Conservation (phyloP, 345 rosid genomes). For the Ceriops tagal region DNA sequence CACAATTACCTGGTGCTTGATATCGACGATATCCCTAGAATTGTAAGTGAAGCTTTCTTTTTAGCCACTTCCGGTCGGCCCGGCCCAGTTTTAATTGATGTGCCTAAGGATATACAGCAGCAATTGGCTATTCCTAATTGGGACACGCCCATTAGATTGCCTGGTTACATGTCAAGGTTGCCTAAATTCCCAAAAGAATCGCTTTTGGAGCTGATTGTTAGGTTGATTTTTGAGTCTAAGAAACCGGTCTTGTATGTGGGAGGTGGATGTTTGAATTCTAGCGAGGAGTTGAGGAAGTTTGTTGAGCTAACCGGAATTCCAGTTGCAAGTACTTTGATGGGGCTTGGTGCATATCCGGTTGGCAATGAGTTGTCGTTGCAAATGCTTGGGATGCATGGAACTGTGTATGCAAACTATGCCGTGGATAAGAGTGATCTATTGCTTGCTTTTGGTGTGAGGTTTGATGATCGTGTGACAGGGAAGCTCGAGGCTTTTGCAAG, state of each 20-base stretch:
- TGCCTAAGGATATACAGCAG: slow-evolving; percentile 95
- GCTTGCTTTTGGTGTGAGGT: slow-evolving; percentile 94
- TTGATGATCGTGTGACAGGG: slow-evolving; percentile 95
- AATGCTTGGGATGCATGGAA: slow-evolving; percentile 99
- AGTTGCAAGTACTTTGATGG: slow-evolving; percentile 98
- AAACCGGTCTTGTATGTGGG: slow-evolving; percentile 94
- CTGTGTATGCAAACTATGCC: slow-evolving; percentile 86
- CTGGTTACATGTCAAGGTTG: slow-evolving; percentile 76
- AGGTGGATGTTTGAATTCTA: slow-evolving; percentile 95
- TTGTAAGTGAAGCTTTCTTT: slow-evolving; percentile 75
- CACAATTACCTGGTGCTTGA: slow-evolving; percentile 84
- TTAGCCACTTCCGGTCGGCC: slow-evolving; percentile 86
- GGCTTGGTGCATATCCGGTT: slow-evolving; percentile 70
- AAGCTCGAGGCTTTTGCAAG: slow-evolving; percentile 96
- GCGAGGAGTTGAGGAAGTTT: slow-evolving; percentile 72
- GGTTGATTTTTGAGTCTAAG: slow-evolving; percentile 72
- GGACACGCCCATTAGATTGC: slow-evolving; percentile 51
- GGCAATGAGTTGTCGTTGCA: slow-evolving; percentile 63
- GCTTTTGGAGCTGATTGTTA: slow-evolving; percentile 73
- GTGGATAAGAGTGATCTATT: slow-evolving; percentile 83
- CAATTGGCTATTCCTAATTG: slow-evolving; percentile 80
- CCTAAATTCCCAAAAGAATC: slow-evolving; percentile 54
- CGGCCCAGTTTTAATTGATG: slow-evolving; percentile 86
- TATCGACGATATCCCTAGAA: slow-evolving; percentile 85
- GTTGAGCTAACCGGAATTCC: slow-evolving; percentile 89